phyloP scores from a whole-genome alignment of 2,329 filamentous ascomycete species.

The Byssoonygena ceratinophila region DNA sequence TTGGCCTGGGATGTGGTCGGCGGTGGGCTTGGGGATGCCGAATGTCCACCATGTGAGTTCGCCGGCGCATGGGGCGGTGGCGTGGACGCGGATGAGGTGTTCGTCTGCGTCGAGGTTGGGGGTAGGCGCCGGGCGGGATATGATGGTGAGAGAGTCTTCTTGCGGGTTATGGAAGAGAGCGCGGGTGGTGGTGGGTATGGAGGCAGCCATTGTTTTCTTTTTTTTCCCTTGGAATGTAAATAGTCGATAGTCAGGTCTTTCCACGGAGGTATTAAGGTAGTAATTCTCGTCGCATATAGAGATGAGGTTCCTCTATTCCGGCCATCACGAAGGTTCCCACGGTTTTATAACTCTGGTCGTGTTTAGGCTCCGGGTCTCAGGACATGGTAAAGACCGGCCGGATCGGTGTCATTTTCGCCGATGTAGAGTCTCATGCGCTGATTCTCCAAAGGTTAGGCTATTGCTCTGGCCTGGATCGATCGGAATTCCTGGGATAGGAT shows the following conservation, averaged over 20 bases:
- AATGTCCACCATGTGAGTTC: constrained; percentile 35
- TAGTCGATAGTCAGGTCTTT: no score
- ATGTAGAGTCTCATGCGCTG: neutral
- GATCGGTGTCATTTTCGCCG: neutral
- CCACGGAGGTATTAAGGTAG: no score
- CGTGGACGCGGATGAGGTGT: constrained; percentile 34
- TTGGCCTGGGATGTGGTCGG: constrained; percentile 31
- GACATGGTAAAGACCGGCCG: neutral
- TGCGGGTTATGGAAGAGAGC: constrained; percentile 14
- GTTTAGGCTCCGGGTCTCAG: no score
- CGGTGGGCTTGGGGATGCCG: constrained; percentile 22
- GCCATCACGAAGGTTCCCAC: neutral
- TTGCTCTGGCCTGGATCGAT: no score
- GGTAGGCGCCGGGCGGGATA: constrained; percentile 15
- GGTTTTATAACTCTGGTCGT: neutral
- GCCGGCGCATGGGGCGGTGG: constrained; percentile 32
- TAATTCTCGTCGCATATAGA: no score
- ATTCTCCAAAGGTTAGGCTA: no score
- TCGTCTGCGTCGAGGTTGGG: constrained; percentile 22
- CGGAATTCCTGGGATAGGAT: neutral
- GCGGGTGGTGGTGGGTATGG: constrained; percentile 6
- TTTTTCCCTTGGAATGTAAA: no score
- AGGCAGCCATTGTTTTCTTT: neutral
- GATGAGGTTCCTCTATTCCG: neutral
- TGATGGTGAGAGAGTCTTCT: constrained; percentile 9